Base-by-base conservation (phyloP, 106 monocot genomes). In the Allium sativum region DNA sequence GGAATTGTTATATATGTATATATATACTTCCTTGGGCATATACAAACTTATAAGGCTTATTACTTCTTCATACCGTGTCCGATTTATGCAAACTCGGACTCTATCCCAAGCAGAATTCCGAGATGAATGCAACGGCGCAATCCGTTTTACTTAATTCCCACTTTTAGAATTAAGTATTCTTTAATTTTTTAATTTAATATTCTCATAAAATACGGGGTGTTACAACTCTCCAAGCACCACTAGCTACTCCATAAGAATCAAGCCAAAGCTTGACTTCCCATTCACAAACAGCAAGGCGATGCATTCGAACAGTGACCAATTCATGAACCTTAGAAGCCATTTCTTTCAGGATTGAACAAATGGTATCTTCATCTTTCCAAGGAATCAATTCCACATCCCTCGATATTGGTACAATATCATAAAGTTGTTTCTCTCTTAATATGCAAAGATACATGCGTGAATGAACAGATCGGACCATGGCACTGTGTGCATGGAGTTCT, bases 251-350 rank as follows among this genome's bases (percentile, higher is more conserved):
- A 64, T 72, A 71, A 61, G 77, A 71, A 59, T 76, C 67, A 56
- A 98, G 60, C 75, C 77, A 83, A 45, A 98, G 76, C 72, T 92
- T 98, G 21, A 98, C 85, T 82, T 98, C 96, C 96, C 96, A 98
- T 70, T 92, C 85, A 69, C 92, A 88, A 16, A 98, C 92, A 67
- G 96, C 78, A 51, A 98, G 76, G 21, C 96, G 87, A 58, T 98
- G 91, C 96, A 98, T 92, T 51, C 88, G 74, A 8, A 90, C 96
- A 31, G 91, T 91, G 47, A 88, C 84, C 55, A 76, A 46, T 70
- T 88, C 78, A 72, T 98, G 82, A 65, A 98, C 71, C 66, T 77
- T 83, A 47, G 67, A 31, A 45, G 77, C 84, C 71, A 92, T 69
- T 52, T 85, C 84, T 68, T 98, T 80, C 53, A 98, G 77, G 53